Evolutionary conservation across 257 asterid species (phyloP).

Genomic region (Jasminum sambac): DNA sequence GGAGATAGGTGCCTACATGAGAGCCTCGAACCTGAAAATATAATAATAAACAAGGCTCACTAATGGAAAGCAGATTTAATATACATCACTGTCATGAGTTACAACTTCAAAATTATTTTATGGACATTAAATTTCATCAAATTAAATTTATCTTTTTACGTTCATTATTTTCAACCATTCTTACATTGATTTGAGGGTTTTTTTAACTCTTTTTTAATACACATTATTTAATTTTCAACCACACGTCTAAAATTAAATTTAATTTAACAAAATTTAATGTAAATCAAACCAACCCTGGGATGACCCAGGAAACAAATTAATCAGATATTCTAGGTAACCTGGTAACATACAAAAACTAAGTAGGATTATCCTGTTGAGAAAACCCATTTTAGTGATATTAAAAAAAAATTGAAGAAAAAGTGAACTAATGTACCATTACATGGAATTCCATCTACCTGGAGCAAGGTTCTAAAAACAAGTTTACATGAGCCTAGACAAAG

Average conservation of each 20-base stretch:
- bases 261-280: no score
- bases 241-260: no score
- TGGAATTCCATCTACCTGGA: constrained; percentile 2
- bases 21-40: constrained; percentile 82
- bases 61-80: background rate
- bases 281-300: no score
- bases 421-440: background rate
- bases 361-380: background rate
- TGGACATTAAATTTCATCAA: no score
- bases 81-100: background rate
- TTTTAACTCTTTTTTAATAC: no score
- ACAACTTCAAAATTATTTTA: no score
- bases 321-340: constrained; percentile 1
- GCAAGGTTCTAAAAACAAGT: no score
- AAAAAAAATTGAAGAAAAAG: background rate
- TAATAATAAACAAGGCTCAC: background rate
- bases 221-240: no score
- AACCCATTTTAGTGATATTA: background rate
- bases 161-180: no score
- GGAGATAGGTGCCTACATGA: constrained; percentile 92
- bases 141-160: no score
- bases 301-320: constrained; percentile 12
- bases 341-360: background rate
- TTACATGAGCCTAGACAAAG: no score
- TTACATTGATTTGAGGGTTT: no score